Conservation (phyloP, 2,329 filamentous ascomycete species). For the Pezicula radicicola region DNA sequence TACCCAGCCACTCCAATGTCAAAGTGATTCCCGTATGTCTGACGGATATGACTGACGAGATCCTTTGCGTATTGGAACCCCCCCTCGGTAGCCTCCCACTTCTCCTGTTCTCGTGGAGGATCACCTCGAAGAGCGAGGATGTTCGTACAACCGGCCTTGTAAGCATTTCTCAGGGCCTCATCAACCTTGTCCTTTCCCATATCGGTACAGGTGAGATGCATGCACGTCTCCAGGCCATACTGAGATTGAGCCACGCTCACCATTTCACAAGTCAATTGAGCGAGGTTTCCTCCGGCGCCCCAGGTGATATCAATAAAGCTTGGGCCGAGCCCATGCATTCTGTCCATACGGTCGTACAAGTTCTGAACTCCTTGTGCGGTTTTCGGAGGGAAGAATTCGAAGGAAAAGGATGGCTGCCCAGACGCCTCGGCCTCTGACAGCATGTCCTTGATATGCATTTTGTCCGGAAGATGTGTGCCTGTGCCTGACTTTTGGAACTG, state of each 20-base stretch:
- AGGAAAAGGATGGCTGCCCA: constrained; percentile 87
- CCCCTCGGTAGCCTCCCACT: constrained; percentile 84
- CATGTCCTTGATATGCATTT: constrained; percentile 95
- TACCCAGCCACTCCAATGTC: constrained; percentile 98
- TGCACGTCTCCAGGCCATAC: constrained; percentile 95
- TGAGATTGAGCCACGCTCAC: constrained; percentile 92
- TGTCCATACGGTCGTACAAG: constrained; percentile 98
- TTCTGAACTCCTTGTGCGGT: constrained; percentile 98
- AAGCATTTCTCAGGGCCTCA: constrained; percentile 80
- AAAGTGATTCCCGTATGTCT: constrained; percentile 83
- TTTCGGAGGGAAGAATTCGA: constrained; percentile 99
- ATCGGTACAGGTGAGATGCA: constrained; percentile 98
- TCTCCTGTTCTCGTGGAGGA: constrained; percentile 88
- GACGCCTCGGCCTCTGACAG: constrained; percentile 76
- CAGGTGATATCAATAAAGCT: constrained; percentile 98
- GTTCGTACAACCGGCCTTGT: constrained; percentile 95
- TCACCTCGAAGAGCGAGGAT: constrained; percentile 93
- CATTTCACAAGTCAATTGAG: constrained; percentile 95
- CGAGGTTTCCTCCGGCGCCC: constrained; percentile 90
- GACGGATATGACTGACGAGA: constrained; percentile 72
- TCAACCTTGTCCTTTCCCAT: constrained; percentile 95
- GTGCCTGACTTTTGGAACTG: background rate
- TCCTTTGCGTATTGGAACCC: constrained; percentile 92
- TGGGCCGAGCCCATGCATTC: constrained; percentile 92
- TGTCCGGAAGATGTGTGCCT: constrained; percentile 29